phyloP scores from a whole-genome alignment of 106 monocot genomes.

The Dendrobium catenatum region DNA sequence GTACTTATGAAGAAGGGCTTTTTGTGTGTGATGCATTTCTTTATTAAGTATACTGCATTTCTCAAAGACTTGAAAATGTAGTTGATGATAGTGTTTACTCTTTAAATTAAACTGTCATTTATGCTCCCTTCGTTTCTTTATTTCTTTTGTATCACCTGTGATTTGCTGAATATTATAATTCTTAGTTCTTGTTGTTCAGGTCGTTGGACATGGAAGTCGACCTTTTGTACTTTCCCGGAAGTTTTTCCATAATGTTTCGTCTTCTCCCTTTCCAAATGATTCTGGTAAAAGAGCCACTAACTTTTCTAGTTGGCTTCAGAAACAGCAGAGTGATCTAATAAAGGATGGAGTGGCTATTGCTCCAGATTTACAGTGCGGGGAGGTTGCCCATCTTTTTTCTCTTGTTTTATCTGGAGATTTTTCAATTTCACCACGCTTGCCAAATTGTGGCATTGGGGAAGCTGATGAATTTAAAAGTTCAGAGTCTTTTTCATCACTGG shows the following conservation, averaged over 20 bases:
- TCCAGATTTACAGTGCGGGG: slow-evolving; percentile 77
- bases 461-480: slow-evolving; percentile 43
- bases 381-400: slow-evolving; percentile 68
- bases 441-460: slow-evolving; percentile 77
- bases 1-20: neutral
- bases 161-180: neutral
- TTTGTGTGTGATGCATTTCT: neutral
- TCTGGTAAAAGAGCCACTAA: slow-evolving; percentile 68
- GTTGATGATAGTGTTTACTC: neutral
- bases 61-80: neutral
- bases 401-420: slow-evolving; percentile 64
- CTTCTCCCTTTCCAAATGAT: slow-evolving; percentile 87
- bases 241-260: slow-evolving; percentile 51
- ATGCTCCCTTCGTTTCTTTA: neutral
- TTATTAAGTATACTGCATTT: neutral
- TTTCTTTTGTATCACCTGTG: neutral
- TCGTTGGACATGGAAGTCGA: slow-evolving; percentile 50
- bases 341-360: slow-evolving; percentile 37
- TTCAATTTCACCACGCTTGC: slow-evolving; percentile 53
- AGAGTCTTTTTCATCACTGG: slow-evolving; percentile 3
- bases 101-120: neutral
- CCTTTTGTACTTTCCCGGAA: slow-evolving; percentile 63
- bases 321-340: slow-evolving; percentile 35
- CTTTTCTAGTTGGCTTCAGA: slow-evolving; percentile 53
- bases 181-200: slow-evolving; percentile 29